These are phyloP conservation scores for Mycena filopes DNA, from an alignment of 768 basidiomycete genomes.

Conservation along the genomic window DNA sequence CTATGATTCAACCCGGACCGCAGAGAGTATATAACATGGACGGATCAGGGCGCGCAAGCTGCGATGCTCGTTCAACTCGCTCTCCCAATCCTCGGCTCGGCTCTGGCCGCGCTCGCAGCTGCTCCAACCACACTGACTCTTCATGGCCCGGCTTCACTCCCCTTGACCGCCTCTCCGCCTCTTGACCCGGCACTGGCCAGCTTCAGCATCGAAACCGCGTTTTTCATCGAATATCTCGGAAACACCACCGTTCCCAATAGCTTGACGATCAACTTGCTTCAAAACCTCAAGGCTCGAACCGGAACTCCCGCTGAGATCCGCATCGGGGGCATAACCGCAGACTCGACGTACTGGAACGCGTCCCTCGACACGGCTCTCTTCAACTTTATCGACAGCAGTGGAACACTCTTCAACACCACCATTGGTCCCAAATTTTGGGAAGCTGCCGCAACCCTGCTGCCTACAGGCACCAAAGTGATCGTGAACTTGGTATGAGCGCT, in stretches of 20 bases:
- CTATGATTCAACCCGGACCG: slow-evolving; percentile 17
- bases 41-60: not conserved
- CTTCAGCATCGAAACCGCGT: slow-evolving; percentile 67
- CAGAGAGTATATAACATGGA: slow-evolving; percentile 9
- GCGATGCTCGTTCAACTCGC: slow-evolving; percentile 22
- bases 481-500: slow-evolving; percentile 52
- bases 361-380: slow-evolving; percentile 49
- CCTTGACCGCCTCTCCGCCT: slow-evolving; percentile 53
- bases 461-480: slow-evolving; percentile 57
- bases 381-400: slow-evolving; percentile 57
- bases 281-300: slow-evolving; percentile 57
- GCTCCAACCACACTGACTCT: slow-evolving; percentile 45
- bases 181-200: slow-evolving; percentile 59
- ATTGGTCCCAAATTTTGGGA: slow-evolving; percentile 63
- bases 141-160: slow-evolving; percentile 53
- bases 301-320: slow-evolving; percentile 58
- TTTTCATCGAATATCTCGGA: slow-evolving; percentile 61
- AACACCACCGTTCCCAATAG: slow-evolving; percentile 55
- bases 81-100: slow-evolving; percentile 7
- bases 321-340: slow-evolving; percentile 66
- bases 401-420: slow-evolving; percentile 59
- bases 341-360: slow-evolving; percentile 61
- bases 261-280: slow-evolving; percentile 55
- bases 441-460: slow-evolving; percentile 52
- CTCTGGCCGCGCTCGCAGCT: slow-evolving; percentile 11